Evolutionary conservation across 768 basidiomycete species (phyloP), one percentile per base, ranked within the genome.

Genomic region (Agaricus blazei): DNA sequence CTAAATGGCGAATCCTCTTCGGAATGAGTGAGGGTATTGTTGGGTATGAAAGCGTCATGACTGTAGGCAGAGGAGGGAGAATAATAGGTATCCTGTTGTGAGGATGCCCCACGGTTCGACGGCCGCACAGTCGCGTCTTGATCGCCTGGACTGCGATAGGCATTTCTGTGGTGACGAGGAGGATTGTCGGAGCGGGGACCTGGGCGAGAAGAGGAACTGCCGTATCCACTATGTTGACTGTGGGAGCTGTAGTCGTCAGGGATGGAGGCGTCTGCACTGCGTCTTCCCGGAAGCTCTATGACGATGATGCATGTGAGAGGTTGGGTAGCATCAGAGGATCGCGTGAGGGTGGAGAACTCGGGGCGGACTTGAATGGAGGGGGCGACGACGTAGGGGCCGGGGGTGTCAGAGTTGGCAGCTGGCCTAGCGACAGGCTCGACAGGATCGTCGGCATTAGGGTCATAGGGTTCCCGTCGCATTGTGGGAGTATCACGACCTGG

Each of bases 321-420:
- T 68, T 96, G 92, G 61, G 82, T 90, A 34, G 78, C 61, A 59
- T 87, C 83, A 56, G 67, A 75, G 42, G 82, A 82, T 52, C 93
- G 81, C 9, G 88, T 81, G 34, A 98, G 78, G 19, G 86, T 86
- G 0, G 89, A 78, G 67, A 93, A 95, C 71, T 99, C 97, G 5
- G 96, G 85, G 43, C 93, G 85, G 64, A 98, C 91, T 67, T 92
- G 89, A 65, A 99, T 97, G 26, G 88, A 85, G 6, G 97, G 97
- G 1, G 93, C 85, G 65, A 97, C 88, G 60, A 98, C 82, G 65
- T 90, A 92, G 56, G 80, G 76, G 24, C 79, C 67, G 54, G 34
- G 7, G 34, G 84, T 78, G 23, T 80, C 78, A 48, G 71, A 70
- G 26, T 65, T 67, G 23, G 80, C 81, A 61, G 75, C 80, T 60